A percentile compares a stretch with the other conserved stretches of the same genome.
Conservation (phyloP, 1,284 basidiomycete species). For the Ustilago hordei region DNA sequence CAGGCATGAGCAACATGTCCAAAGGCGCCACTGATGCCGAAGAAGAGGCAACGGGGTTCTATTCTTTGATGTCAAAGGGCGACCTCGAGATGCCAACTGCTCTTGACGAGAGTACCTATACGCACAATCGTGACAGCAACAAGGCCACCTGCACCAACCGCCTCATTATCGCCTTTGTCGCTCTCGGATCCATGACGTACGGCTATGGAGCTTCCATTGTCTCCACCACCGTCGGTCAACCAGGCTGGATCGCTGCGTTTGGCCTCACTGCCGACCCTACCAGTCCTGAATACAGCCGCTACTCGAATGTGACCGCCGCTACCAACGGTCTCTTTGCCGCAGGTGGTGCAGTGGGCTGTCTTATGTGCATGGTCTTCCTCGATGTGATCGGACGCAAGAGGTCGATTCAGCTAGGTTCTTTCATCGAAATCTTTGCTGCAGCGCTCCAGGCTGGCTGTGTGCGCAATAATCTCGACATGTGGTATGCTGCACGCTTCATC, state of each 20-base stretch:
- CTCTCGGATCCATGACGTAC: constrained; percentile 1
- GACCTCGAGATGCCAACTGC: not conserved
- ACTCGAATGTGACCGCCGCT: not conserved
- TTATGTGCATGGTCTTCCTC: not conserved
- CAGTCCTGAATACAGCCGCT: constrained; percentile 4
- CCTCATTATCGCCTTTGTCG: constrained; percentile 4
- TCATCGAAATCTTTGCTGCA: constrained; percentile 3
- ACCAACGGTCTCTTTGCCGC: constrained; percentile 4
- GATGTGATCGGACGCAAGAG: constrained; percentile 2
- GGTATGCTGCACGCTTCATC: constrained; percentile 2
- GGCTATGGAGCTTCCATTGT: constrained; percentile 2
- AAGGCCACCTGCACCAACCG: constrained; percentile 4
- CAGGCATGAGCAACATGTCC: not conserved
- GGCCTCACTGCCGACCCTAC: not conserved
- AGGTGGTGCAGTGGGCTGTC: constrained; percentile 2
- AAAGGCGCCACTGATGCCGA: not conserved
- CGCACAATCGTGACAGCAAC: constrained; percentile 4
- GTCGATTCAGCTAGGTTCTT: constrained; percentile 4
- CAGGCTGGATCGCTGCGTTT: constrained; percentile 3
- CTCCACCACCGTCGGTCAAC: constrained; percentile 5
- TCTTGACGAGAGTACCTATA: not conserved
- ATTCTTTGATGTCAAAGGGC: not conserved
- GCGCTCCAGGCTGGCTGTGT: constrained; percentile 4
- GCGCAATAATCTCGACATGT: not conserved
- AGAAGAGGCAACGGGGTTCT: not conserved